Base-by-base conservation (phyloP, 2,329 filamentous ascomycete species). In the Cercospora sp. region DNA sequence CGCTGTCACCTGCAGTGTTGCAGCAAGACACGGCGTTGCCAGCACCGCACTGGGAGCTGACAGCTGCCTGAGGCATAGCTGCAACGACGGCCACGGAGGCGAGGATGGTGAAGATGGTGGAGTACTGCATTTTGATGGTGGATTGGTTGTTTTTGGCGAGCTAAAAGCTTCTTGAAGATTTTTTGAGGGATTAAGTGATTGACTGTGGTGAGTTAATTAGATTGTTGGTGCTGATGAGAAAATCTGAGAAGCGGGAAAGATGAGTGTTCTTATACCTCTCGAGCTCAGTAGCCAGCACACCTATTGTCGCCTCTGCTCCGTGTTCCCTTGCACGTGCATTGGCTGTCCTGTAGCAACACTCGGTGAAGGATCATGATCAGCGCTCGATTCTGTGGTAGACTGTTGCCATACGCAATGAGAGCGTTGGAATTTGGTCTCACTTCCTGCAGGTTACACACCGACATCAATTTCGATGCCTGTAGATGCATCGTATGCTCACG, bases 121-220 rank as follows among this genome's bases (percentile, higher is more conserved):
- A 67, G 68, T 67, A 71, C 58, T 70, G 69, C 69, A 71, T 71
- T 65, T 70, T 71, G 65, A 64, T 57, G 31, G 60, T 69, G 59
- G 45, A 51, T 39, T 45, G 60, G 64, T 60, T 63, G 45, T 51
- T 51, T 51, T 51, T 51, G 62, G 51, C 39, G 62, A 65, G 64
- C 57, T 48, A 57, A 63, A 66, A 63, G 64, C 60, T 55, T 42
- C 48, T 60, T 58, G 59, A 42, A 66, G 30, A 42, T 66, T 66
- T 26, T 55, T 51, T 60, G 53, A 68, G 60, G 20, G 53, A 51
- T 60, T 64, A 53, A 63, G 67, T 62, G 48, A 65, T 33, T 48
- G 60, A 63, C 39, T 68, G 55, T 66, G 62, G 30, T 61, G 57
- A 66, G 57, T 70, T 58, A 64, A 64, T 64, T 61, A 53, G 58